These are phyloP conservation scores for Pleurotus platypus DNA, from an alignment of 768 basidiomycete species.

Conservation along the genomic window DNA sequence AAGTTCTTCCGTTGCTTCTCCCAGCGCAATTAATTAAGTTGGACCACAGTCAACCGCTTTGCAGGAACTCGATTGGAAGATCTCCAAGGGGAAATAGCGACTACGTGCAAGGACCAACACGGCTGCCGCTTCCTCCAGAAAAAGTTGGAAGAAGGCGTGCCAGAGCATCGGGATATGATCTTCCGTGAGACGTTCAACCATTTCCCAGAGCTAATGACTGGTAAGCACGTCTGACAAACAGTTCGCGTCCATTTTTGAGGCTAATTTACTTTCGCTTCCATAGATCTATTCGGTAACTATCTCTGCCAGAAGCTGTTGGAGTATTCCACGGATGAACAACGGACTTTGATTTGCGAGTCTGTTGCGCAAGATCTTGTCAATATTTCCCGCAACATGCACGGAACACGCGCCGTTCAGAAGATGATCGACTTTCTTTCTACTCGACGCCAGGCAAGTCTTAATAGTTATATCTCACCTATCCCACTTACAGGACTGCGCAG, in stretches of 20 bases:
- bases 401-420: constrained; percentile 98
- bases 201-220: constrained; percentile 98
- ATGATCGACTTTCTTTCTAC: constrained; percentile 57
- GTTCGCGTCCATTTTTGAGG: constrained; percentile 3
- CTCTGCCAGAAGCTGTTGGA: constrained; percentile 97
- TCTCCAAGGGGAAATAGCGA: constrained; percentile 89
- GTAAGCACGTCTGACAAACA: constrained; percentile 32
- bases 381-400: constrained; percentile 99
- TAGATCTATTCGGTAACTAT: constrained; percentile 99
- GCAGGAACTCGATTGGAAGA: constrained; percentile 95
- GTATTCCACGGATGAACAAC: constrained; percentile 95
- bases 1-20: constrained; percentile 12
- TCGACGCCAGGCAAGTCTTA: constrained; percentile 75
- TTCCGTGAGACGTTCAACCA: constrained; percentile 98
- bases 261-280: constrained; percentile 1
- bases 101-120: constrained; percentile 97
- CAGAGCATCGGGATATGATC: constrained; percentile 98
- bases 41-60: constrained; percentile 82
- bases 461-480: constrained; percentile 29
- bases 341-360: constrained; percentile 94
- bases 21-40: background rate
- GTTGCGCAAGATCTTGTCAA: constrained; percentile 96
- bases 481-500: constrained; percentile 56
- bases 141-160: constrained; percentile 93
- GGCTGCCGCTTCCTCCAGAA: constrained; percentile 98